Evolutionary conservation across 1,284 basidiomycete species (phyloP), one percentile per base, ranked within the genome.

Genomic region (Sphagnurus paluster): DNA sequence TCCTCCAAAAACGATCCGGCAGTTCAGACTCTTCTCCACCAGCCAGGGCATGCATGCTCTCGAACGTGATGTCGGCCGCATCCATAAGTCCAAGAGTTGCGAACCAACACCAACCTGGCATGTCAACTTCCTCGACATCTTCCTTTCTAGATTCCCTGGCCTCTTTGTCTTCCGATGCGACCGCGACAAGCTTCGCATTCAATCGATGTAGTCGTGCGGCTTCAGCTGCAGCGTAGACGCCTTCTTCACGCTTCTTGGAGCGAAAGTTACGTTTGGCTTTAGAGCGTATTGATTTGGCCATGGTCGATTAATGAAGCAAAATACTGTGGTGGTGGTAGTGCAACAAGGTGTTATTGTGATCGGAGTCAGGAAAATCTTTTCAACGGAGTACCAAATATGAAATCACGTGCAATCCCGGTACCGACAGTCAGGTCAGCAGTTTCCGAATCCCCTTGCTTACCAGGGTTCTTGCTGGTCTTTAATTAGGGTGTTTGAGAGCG

Each of bases 231-330:
- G 91, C 90, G 65, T 93, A 98, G 54, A 90, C 82, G 39, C 87
- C 84, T 44, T 82, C 76, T 62, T 84, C 77, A 50, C 96, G 86
- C 71, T 97, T 98, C 61, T 89, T 87, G 11, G 85, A 77, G 53
- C 95, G 83, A 62, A 85, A 90, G 25, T 83, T 75, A 42, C 93
- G 86, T 70, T 97, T 97, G 52, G 82, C 77, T 72, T 94, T 96
- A 14, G 92, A 91, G 62, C 94, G 82, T 42, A 88, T 80, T 33
- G 92, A 94, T 76, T 98, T 98, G 48, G 91, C 94, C 95, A 98
- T 96, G n/a, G n/a, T n/a, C n/a, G n/a, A n/a, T n/a, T 4, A 39
- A 21, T 49, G 52, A n/a, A 19, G 37, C 48, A 42, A 34, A 44
- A n/a, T n/a, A n/a, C n/a, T 41, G 42, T 53, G 46, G 36, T 61